phyloP scores from a whole-genome alignment of 805 yeast species.

The Saccharomycopsis microspora region DNA sequence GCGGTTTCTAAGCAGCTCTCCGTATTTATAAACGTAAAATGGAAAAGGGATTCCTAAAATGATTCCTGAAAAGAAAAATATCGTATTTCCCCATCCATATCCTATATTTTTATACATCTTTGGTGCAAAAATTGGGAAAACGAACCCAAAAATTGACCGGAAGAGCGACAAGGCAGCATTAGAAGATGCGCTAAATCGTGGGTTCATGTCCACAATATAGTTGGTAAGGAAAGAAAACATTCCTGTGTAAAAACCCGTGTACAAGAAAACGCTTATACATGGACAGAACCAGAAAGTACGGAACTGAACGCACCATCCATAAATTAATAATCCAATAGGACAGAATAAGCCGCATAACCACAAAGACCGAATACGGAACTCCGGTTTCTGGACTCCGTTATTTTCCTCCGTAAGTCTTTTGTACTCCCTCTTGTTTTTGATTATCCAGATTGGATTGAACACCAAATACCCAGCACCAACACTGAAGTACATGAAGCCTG shows the following conservation, averaged over 20 bases:
- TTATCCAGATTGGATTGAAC: constrained; percentile 40
- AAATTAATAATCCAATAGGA: constrained; percentile 57
- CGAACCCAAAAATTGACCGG: constrained; percentile 38
- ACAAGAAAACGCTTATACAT: constrained; percentile 45
- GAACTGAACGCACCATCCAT: constrained; percentile 59
- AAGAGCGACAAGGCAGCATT: constrained; percentile 59
- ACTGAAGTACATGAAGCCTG: constrained; percentile 50
- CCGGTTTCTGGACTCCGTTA: constrained; percentile 49
- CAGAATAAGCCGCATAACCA: constrained; percentile 37
- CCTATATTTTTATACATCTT: constrained; percentile 45
- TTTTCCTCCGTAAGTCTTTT: constrained; percentile 27
- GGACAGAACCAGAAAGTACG: constrained; percentile 53
- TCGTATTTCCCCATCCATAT: constrained; percentile 62
- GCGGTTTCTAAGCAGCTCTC: constrained; percentile 48
- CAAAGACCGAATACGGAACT: constrained; percentile 43
- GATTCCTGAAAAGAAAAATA: constrained; percentile 47
- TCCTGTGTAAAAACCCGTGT: constrained; percentile 52
- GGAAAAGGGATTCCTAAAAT: constrained; percentile 62
- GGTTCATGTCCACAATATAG: constrained; percentile 63
- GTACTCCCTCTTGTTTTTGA: constrained; percentile 31
- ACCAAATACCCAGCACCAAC: constrained; percentile 42
- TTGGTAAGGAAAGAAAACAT: constrained; percentile 34
- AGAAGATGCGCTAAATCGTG: constrained; percentile 54
- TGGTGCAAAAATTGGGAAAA: constrained; percentile 33
- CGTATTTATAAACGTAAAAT: constrained; percentile 40